Base-by-base conservation (phyloP, 2,329 filamentous ascomycete genomes). In the Diaporthe amygdali region DNA sequence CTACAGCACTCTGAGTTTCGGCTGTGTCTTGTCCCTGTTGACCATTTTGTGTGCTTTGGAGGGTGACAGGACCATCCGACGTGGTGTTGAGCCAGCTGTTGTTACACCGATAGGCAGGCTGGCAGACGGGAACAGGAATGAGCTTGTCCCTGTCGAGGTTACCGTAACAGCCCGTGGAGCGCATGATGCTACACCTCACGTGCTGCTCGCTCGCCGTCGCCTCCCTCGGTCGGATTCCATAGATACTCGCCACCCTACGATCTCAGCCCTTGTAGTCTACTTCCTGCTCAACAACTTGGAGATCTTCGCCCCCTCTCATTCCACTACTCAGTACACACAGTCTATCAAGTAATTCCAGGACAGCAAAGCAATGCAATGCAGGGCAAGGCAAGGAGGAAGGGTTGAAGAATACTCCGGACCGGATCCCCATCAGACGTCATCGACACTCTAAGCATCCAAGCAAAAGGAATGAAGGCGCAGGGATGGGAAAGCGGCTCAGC, bases 371-470 rank as follows among this genome's bases (percentile, higher is more conserved):
- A 25, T 37, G n/a, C 17, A n/a, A n/a, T n/a, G n/a, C 55, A 25
- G 12, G 14, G 8, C 14, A 41, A 12, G 6, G 54, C 12, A 20
- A n/a, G 25, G 30, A 9, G 17, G 6, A 34, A 17, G n/a, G 22
- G 32, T n/a, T n/a, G 20, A 32, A 63, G 20, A 25, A 6, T 27
- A 25, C 22, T 25, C 59, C 59, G 59, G 41, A 27, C 59, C 59
- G 59, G 47, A 39, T n/a, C 37, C 30, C 59, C 59, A 63, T 49
- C 54, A 63, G 59, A 63, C 59, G 59, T 63, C 59, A 63, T 63
- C 44, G 39, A 22, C 25, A 46, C 39, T 47, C 46, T 63, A 47
- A 47, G 44, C 22, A 46, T 46, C 39, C 56, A 46, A 46, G 39
- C 56, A 27, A n/a, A n/a, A n/a, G n/a, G 41, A 39, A 52, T 30